phyloP scores from a whole-genome alignment of 441 rosid genomes.

The Jatropha podagrica region DNA sequence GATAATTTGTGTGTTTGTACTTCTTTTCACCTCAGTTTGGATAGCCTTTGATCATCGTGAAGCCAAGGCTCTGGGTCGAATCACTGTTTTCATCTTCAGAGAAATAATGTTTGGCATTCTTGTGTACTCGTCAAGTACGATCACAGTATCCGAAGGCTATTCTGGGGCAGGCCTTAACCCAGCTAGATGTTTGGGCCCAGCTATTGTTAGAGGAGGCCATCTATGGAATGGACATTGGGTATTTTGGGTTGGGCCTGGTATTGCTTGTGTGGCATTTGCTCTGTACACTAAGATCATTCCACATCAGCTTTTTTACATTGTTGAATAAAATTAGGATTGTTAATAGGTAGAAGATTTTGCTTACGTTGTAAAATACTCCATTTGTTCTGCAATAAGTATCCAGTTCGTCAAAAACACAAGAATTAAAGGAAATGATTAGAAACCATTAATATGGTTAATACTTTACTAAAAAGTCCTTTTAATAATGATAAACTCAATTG shows the following conservation, averaged over 20 bases:
- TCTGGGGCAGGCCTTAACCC: conserved; percentile 55
- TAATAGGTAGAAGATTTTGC: too few relatives aligned
- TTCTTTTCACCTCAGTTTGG: conserved; percentile 44
- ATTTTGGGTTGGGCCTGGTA: conserved; percentile 49
- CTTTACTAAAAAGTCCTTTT: too few relatives aligned
- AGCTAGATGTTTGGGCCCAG: conserved; percentile 57
- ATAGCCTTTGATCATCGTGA: conserved; percentile 50
- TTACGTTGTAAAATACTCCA: too few relatives aligned
- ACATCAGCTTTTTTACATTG: too few relatives aligned
- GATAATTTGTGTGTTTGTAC: conserved; percentile 43
- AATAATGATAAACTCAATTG: too few relatives aligned
- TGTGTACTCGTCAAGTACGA: conserved; percentile 38
- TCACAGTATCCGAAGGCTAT: too few relatives aligned
- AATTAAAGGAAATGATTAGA: too few relatives aligned
- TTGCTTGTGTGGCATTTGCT: conserved; percentile 36
- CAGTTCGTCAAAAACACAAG: too few relatives aligned
- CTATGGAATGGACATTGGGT: conserved; percentile 52
- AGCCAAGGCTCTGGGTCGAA: conserved; percentile 36
- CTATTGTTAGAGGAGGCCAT: conserved; percentile 51
- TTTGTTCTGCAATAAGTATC: too few relatives aligned
- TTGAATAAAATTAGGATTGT: too few relatives aligned
- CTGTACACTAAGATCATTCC: conserved; percentile 41
- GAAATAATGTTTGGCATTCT: conserved; percentile 41
- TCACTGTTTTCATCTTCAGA: conserved; percentile 33
- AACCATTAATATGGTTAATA: too few relatives aligned